Evolutionary conservation across 768 basidiomycete genomes (phyloP).

Genomic region (Trametes villosa): DNA sequence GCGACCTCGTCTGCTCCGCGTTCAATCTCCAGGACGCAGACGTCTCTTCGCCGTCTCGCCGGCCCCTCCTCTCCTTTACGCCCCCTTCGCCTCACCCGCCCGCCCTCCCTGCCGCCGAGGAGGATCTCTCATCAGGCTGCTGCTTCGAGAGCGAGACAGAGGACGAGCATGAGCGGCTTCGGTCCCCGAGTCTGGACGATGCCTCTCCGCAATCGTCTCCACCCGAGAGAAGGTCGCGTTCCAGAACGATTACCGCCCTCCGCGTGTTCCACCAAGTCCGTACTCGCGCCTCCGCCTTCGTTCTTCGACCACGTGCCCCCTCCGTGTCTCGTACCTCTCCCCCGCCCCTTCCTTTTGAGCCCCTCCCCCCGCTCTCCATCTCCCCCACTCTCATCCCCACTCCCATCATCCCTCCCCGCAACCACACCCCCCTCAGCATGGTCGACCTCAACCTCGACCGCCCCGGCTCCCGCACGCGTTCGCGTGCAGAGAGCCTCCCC

Average conservation of each 20-base stretch:
- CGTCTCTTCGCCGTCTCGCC: neutral
- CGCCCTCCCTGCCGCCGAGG: neutral
- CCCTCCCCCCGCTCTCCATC: conserved; percentile 21
- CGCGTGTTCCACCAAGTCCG: conserved; percentile 31
- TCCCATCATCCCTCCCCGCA: conserved; percentile 14
- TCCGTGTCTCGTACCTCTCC: conserved; percentile 13
- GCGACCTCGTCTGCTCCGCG: conserved; percentile 33
- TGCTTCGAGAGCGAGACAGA: conserved; percentile 23
- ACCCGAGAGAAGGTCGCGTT: conserved; percentile 19
- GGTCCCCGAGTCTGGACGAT: conserved; percentile 7
- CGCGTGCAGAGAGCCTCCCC: conserved; percentile 17
- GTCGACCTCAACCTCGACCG: conserved; percentile 14
- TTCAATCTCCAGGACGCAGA: conserved; percentile 25
- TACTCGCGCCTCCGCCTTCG: conserved; percentile 33
- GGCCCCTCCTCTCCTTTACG: conserved; percentile 13
- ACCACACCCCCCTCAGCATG: conserved; percentile 20
- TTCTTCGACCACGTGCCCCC: conserved; percentile 27
- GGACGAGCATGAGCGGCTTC: conserved; percentile 9
- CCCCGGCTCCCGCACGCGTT: conserved; percentile 13
- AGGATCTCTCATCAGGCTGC: conserved; percentile 14
- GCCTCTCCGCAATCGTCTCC: conserved; percentile 8
- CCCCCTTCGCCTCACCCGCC: conserved; percentile 14
- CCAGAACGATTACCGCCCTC: conserved; percentile 23
- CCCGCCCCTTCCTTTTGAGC: conserved; percentile 17
- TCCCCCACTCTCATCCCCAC: conserved; percentile 13